Conservation (phyloP, 2,329 filamentous ascomycete genomes). For the Kalmusia sp. region DNA sequence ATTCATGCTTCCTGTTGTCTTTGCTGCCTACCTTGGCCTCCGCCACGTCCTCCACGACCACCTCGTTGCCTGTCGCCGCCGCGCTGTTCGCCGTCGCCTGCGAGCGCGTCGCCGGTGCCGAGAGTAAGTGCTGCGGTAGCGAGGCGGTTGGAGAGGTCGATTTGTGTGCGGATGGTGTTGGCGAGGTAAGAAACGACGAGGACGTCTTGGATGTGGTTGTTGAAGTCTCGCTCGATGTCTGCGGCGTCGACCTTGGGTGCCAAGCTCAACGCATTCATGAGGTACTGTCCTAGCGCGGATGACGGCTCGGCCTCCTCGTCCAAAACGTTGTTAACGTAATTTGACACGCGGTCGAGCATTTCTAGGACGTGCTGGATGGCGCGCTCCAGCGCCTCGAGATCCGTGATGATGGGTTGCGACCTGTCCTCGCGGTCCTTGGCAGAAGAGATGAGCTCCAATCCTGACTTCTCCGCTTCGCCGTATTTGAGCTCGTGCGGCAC, state of each 20-base stretch:
- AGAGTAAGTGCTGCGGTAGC: slow-evolving; percentile 68
- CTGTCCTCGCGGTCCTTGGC: slow-evolving; percentile 82
- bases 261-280: slow-evolving; percentile 91
- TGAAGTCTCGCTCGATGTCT: slow-evolving; percentile 97
- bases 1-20: slow-evolving; percentile 40
- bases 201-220: slow-evolving; percentile 99
- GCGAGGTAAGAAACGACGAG: slow-evolving; percentile 96
- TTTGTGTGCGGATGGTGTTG: slow-evolving; percentile 98
- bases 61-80: slow-evolving; percentile 40
- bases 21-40: slow-evolving; percentile 42
- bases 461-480: slow-evolving; percentile 77
- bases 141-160: slow-evolving; percentile 93
- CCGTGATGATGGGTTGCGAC: slow-evolving; percentile 75
- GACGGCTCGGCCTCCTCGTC: slow-evolving; percentile 92
- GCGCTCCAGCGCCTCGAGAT: slow-evolving; percentile 87
- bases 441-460: slow-evolving; percentile 81
- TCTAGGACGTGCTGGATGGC: slow-evolving; percentile 86
- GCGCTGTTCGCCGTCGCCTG: slow-evolving; percentile 42
- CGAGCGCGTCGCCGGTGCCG: slow-evolving; percentile 49
- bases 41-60: slow-evolving; percentile 39
- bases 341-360: slow-evolving; percentile 88
- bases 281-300: slow-evolving; percentile 90
- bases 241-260: slow-evolving; percentile 92
- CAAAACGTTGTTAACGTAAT: slow-evolving; percentile 91
- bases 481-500: slow-evolving; percentile 95